These are phyloP conservation scores for Hyaloscypha finlandica DNA, from an alignment of 495 filamentous ascomycete species.

Conservation along the genomic window DNA sequence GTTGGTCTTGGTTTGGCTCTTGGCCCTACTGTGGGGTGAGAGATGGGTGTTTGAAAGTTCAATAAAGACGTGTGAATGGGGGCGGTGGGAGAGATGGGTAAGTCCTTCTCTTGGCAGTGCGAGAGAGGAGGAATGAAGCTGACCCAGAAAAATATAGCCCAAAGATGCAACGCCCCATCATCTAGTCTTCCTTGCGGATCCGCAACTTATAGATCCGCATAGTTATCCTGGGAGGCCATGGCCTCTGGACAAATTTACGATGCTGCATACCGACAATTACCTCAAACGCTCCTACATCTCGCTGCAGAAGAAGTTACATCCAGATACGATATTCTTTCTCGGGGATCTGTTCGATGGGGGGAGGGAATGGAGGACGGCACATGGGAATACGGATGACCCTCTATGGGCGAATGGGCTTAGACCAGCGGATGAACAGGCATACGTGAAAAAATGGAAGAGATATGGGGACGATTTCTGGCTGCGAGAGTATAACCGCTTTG, in stretches of 20 bases:
- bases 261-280: slow-evolving; percentile 86
- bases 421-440: slow-evolving; percentile 47
- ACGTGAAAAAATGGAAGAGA: slow-evolving; percentile 65
- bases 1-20: slow-evolving; percentile 72
- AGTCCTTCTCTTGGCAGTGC: slow-evolving; percentile 33
- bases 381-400: slow-evolving; percentile 60
- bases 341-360: slow-evolving; percentile 97
- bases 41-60: slow-evolving; percentile 68
- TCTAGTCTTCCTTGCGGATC: slow-evolving; percentile 87
- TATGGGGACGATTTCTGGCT: slow-evolving; percentile 83
- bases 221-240: slow-evolving; percentile 94
- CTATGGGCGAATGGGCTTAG: slow-evolving; percentile 49
- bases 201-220: slow-evolving; percentile 97
- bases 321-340: slow-evolving; percentile 85
- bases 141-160: slow-evolving; percentile 53
- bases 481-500: slow-evolving; percentile 78
- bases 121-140: slow-evolving; percentile 3
- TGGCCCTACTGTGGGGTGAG: slow-evolving; percentile 86
- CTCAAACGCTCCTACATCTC: slow-evolving; percentile 74
- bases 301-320: slow-evolving; percentile 68
- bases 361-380: slow-evolving; percentile 82
- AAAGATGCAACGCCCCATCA: slow-evolving; percentile 76
- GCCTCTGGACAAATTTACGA: slow-evolving; percentile 77
- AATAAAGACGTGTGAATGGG: slow-evolving; percentile 77
- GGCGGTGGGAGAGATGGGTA: slow-evolving; percentile 91